Conservation (phyloP, 2,329 filamentous ascomycete genomes). For the Apiospora marii region DNA sequence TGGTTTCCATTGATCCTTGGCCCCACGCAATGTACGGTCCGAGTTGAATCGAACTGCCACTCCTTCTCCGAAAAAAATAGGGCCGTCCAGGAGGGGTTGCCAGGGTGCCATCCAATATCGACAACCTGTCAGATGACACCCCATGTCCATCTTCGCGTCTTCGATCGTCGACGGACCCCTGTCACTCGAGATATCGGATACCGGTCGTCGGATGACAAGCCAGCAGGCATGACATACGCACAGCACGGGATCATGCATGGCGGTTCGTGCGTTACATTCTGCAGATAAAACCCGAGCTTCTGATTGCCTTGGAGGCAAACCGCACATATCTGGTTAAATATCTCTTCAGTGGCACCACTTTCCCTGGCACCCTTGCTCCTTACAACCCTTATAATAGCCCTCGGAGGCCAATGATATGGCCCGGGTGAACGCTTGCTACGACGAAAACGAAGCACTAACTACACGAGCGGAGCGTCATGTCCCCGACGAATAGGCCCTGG, state of each 20-base stretch:
- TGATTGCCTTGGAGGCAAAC: background rate
- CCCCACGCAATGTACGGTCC: background rate
- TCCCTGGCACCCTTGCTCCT: background rate
- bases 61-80: conserved; percentile 15
- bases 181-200: conserved; percentile 9
- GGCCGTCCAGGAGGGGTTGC: background rate
- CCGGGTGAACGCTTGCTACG: background rate
- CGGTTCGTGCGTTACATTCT: background rate
- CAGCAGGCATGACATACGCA: conserved; percentile 10
- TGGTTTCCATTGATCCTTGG: background rate
- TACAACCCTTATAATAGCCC: background rate
- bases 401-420: background rate
- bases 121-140: conserved; percentile 10
- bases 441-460: background rate
- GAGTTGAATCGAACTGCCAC: conserved; percentile 4
- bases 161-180: background rate
- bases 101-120: conserved; percentile 10
- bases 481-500: conserved; percentile 4
- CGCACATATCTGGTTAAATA: background rate
- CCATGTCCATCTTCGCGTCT: background rate
- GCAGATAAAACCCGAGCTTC: conserved; percentile 8
- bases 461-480: conserved; percentile 10
- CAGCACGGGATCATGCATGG: conserved; percentile 8
- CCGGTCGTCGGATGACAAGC: conserved; percentile 16
- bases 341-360: background rate